phyloP scores from a whole-genome alignment of 1,284 basidiomycete species.

The Coriolopsis trogii region DNA sequence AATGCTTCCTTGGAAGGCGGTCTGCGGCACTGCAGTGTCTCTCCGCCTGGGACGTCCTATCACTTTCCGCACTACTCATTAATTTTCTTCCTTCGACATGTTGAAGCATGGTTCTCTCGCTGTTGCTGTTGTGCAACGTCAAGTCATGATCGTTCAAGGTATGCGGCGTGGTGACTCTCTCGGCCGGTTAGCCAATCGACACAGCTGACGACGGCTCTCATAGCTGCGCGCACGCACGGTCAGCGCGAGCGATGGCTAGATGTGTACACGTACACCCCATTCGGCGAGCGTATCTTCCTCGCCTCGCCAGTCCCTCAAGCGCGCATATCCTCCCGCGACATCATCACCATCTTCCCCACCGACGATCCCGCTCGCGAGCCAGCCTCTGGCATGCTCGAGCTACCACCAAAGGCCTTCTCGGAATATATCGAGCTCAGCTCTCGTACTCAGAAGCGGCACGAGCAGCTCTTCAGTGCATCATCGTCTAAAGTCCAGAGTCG shows the following conservation, averaged over 20 bases:
- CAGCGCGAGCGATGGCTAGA: slow-evolving; percentile 59
- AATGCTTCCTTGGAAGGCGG: too few species aligned
- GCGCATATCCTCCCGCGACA: slow-evolving; percentile 56
- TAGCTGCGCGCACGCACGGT: slow-evolving; percentile 57
- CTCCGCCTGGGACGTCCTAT: too few species aligned
- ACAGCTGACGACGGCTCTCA: too few species aligned
- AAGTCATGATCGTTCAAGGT: slow-evolving; percentile 70
- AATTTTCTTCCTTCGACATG: slow-evolving; percentile 29
- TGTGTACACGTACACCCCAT: slow-evolving; percentile 62
- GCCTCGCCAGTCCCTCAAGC: slow-evolving; percentile 56
- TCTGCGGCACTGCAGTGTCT: too few species aligned
- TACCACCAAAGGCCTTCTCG: slow-evolving; percentile 55
- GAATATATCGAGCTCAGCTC: slow-evolving; percentile 55
- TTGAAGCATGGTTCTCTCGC: slow-evolving; percentile 63
- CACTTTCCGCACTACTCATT: neutral
- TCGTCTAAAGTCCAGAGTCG: slow-evolving; percentile 5
- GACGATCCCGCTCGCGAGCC: slow-evolving; percentile 39
- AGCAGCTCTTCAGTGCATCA: slow-evolving; percentile 43
- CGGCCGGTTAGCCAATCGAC: too few species aligned
- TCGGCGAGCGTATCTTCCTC: slow-evolving; percentile 64
- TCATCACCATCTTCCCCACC: slow-evolving; percentile 58
- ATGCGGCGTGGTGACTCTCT: slow-evolving; percentile 9
- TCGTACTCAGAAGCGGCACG: slow-evolving; percentile 51
- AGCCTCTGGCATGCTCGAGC: slow-evolving; percentile 59
- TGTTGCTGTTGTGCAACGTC: slow-evolving; percentile 64